Conservation (phyloP, 2,329 filamentous ascomycete genomes). For the Laburnicola sp. region DNA sequence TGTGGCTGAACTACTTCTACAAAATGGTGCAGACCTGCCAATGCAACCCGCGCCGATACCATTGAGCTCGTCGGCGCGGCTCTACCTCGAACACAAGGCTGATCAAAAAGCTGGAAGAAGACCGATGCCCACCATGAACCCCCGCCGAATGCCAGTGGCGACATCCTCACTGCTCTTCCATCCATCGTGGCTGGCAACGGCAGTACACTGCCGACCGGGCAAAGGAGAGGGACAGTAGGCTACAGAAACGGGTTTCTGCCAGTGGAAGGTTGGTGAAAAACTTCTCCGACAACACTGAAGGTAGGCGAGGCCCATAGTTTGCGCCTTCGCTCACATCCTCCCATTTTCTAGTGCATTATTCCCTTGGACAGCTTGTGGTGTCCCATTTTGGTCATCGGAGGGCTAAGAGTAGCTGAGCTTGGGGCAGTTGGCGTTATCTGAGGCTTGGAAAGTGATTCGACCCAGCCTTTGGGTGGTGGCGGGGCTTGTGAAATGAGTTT, state of each 20-base stretch:
- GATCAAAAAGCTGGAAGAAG: slow-evolving; percentile 49
- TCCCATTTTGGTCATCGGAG: slow-evolving; percentile 36
- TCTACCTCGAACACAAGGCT: slow-evolving; percentile 82
- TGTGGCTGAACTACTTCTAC: slow-evolving; percentile 84
- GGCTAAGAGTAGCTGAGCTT: slow-evolving; percentile 20
- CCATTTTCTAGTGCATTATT: slow-evolving; percentile 41
- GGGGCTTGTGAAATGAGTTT: background rate
- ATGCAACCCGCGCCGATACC: slow-evolving; percentile 75
- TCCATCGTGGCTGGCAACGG: slow-evolving; percentile 49
- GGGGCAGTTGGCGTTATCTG: background rate
- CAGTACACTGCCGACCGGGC: slow-evolving; percentile 45
- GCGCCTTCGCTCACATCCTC: slow-evolving; percentile 32
- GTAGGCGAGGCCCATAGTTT: slow-evolving; percentile 40
- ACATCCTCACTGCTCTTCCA: slow-evolving; percentile 66
- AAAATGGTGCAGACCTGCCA: slow-evolving; percentile 92
- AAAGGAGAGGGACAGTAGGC: slow-evolving; percentile 40
- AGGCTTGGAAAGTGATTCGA: background rate
- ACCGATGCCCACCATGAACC: slow-evolving; percentile 52
- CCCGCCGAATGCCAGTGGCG: slow-evolving; percentile 52
- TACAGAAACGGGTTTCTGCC: slow-evolving; percentile 47
- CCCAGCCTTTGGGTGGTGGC: background rate
- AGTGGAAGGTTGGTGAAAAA: slow-evolving; percentile 47
- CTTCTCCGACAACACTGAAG: slow-evolving; percentile 34
- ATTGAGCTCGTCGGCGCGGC: slow-evolving; percentile 74
- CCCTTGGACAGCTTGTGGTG: slow-evolving; percentile 36